Conservation (phyloP, 306 rosid genomes). For the Trifolium pratense region DNA sequence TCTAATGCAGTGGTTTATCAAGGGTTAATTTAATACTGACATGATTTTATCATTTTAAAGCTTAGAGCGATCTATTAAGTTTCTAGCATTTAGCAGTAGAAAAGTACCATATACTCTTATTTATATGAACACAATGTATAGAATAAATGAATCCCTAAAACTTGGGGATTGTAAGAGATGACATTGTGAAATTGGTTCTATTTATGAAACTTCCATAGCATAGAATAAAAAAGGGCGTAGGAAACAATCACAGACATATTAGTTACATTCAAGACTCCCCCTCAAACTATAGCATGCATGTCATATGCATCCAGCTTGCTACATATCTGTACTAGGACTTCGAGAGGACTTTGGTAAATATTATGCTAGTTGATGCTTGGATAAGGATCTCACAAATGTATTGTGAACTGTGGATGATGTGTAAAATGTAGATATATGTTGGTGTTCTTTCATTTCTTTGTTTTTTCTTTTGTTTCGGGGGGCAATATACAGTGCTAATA, state of each 20-base stretch:
- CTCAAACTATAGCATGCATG: not conserved
- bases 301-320: not conserved
- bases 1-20: not conserved
- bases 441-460: too few relatives aligned
- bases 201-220: not conserved
- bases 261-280: not conserved
- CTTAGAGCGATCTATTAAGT: too few relatives aligned
- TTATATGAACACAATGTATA: not conserved
- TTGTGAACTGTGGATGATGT: not conserved
- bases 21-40: not conserved
- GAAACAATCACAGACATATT: not conserved
- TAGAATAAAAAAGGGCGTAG: not conserved
- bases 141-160: constrained; percentile 1
- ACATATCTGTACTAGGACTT: not conserved
- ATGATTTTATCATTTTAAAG: too few relatives aligned
- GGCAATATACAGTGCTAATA: too few relatives aligned
- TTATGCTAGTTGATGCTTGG: not conserved
- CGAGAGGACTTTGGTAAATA: not conserved
- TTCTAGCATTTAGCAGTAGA: too few relatives aligned
- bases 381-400: not conserved
- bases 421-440: too few relatives aligned
- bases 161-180: not conserved
- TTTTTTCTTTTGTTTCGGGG: too few relatives aligned
- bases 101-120: not conserved
- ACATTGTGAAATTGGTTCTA: not conserved